Evolutionary conservation across 2,329 filamentous ascomycete species (phyloP).

Genomic region (Fusarium tricinctum): DNA sequence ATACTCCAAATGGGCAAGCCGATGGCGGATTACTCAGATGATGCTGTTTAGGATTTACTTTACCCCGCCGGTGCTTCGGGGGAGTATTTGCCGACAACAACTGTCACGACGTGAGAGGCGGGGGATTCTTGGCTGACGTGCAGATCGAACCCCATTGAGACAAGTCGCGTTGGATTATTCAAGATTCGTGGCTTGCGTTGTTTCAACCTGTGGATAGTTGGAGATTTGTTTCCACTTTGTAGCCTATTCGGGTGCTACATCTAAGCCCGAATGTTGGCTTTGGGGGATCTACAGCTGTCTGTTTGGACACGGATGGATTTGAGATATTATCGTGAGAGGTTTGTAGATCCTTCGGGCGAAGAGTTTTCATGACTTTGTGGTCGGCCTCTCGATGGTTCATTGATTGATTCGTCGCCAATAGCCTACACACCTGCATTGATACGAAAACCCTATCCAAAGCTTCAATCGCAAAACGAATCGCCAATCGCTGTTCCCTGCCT

Average conservation of each 20-base stretch:
- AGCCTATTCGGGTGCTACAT: constrained; percentile 1
- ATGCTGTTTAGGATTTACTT: neutral
- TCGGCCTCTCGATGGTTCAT: too few relatives aligned
- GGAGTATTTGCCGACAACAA: constrained; percentile 22
- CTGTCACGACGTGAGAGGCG: constrained; percentile 31
- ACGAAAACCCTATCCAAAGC: too few relatives aligned
- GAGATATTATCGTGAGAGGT: neutral
- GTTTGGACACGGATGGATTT: neutral
- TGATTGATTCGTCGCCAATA: too few relatives aligned
- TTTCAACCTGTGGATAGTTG: constrained; percentile 14
- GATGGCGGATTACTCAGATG: constrained; percentile 22
- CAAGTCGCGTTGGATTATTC: constrained; percentile 16
- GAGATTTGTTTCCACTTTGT: constrained; percentile 11
- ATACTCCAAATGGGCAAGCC: constrained; percentile 12
- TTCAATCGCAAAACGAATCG: too few relatives aligned
- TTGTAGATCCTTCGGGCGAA: neutral
- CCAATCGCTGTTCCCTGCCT: too few relatives aligned
- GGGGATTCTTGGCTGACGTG: constrained; percentile 25
- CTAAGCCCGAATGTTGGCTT: constrained; percentile 3
- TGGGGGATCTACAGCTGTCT: neutral
- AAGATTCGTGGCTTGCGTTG: constrained; percentile 12
- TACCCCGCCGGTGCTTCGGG: constrained; percentile 34
- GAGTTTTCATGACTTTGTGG: neutral
- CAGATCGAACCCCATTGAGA: constrained; percentile 25
- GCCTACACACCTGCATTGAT: too few relatives aligned